These are phyloP conservation scores for Dunaliella primolecta DNA, from an alignment of 139 green algal genomes.

Conservation along the genomic window DNA sequence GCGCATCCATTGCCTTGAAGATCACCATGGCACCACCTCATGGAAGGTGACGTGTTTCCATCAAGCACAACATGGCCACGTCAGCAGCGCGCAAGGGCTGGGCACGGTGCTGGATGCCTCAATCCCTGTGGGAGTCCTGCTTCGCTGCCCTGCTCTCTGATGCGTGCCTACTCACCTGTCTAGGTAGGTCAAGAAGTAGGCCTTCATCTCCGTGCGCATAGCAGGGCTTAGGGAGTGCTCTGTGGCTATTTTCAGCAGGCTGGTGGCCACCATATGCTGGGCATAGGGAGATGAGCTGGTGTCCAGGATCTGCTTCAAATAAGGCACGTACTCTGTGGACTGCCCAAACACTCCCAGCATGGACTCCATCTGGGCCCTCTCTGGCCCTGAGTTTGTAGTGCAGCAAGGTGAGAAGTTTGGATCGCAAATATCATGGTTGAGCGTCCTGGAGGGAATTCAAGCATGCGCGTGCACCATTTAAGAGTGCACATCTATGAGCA, in stretches of 20 bases:
- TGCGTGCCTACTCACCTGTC: slow-evolving; percentile 64
- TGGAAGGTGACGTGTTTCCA: too few relatives aligned
- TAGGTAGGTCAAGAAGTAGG: slow-evolving; percentile 85
- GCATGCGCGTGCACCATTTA: not conserved
- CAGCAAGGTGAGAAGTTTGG: not conserved
- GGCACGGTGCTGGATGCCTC: too few relatives aligned
- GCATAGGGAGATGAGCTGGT: slow-evolving; percentile 87
- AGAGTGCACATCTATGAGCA: not conserved
- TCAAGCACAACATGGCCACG: too few relatives aligned
- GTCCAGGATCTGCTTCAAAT: slow-evolving; percentile 92
- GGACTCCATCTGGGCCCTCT: slow-evolving; percentile 82
- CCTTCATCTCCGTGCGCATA: slow-evolving; percentile 73
- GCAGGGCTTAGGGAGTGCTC: slow-evolving; percentile 72
- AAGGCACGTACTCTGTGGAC: slow-evolving; percentile 86
- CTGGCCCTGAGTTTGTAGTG: slow-evolving; percentile 11
- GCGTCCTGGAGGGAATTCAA: too few relatives aligned
- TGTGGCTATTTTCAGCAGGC: slow-evolving; percentile 88
- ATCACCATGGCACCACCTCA: too few relatives aligned
- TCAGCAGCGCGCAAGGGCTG: too few relatives aligned
- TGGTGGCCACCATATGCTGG: slow-evolving; percentile 85
- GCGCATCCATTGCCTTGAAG: too few relatives aligned
- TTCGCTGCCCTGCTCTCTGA: too few relatives aligned
- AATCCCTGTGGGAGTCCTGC: too few relatives aligned
- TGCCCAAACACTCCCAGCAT: slow-evolving; percentile 76
- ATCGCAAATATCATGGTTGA: not conserved